Base-by-base conservation (phyloP, 345 rosid genomes). In the Excoecaria cochinchinensis region DNA sequence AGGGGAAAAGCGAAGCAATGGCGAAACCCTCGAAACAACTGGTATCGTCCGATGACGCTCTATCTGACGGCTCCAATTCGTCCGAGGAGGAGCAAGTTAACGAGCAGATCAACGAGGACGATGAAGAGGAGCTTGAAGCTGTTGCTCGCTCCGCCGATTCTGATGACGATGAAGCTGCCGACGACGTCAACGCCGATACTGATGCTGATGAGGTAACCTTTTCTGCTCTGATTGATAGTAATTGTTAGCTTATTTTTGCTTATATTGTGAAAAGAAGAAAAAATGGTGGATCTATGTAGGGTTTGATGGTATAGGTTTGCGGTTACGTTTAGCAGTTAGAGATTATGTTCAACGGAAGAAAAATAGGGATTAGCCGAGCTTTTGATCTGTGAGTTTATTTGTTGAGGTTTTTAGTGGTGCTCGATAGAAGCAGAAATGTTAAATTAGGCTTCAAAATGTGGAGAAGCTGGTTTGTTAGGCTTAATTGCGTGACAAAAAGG, bases 41-140 rank as follows among this genome's bases (percentile, higher is more conserved):
- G 74, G 80, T 75, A 24, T 92, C 95, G n/a, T 92, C 97, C 66
- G 94, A 91, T 57, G 97, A 95, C 13, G 85, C 77, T 50, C 68
- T 87, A 25, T 87, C 97, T 38, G 80, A 85, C 74, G 88, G 81
- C 12, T 86, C 88, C 72, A 79, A 69, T 74, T 88, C 94, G 22
- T 92, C 94, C 1, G 90, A 85, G 72, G 92, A 87, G 77, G 93
- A 91, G 82, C 90, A 74, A 48, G 70, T 84, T 64, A 84, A 92
- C 86, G 88, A 90, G 50, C 92, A 87, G 85, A 74, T 84, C 80
- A 82, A 84, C 79, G 89, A 84, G 9, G 97, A 88, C 56, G 99
- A 92, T 21, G 98, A 92, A 70, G 98, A 95, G 78, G 99, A 95
- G 89, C 87, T 95, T n/a, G 93, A 95, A 79, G 98, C 97, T 70